Conservation (phyloP, 805 yeast species). For the Schwanniomyces polymorphus region DNA sequence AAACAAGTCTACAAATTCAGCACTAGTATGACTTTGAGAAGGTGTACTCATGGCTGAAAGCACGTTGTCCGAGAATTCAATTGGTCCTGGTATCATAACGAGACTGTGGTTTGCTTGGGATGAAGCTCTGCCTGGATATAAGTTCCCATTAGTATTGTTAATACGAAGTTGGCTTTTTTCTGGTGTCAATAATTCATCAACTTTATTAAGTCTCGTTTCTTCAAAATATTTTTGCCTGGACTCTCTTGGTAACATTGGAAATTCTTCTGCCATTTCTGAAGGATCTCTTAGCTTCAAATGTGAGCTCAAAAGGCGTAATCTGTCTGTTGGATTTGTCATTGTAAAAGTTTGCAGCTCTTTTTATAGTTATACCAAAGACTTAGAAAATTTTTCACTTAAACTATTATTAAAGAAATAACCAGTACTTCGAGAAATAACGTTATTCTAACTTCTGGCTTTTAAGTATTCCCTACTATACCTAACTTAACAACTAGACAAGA, state of each 20-base stretch:
- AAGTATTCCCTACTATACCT: neutral
- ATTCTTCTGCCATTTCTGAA: conserved; percentile 10
- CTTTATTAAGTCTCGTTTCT: neutral
- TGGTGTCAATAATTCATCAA: neutral
- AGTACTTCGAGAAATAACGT: neutral
- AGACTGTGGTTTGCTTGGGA: conserved; percentile 2
- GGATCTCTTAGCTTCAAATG: conserved; percentile 10
- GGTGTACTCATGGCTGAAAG: conserved; percentile 5
- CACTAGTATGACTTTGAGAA: conserved; percentile 6
- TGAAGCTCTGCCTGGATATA: neutral
- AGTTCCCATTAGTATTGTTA: neutral
- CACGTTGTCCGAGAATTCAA: conserved; percentile 6
- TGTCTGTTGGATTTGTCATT: conserved; percentile 9
- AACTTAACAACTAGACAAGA: neutral
- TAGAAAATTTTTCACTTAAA: neutral
- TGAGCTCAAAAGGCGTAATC: conserved; percentile 16
- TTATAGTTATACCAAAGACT: too few species aligned
- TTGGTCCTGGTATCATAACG: conserved; percentile 8
- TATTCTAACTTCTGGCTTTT: neutral
- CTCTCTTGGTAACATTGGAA: conserved; percentile 13
- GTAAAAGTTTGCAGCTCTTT: neutral
- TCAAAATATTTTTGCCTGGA: conserved; percentile 9
- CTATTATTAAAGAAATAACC: neutral
- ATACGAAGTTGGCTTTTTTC: neutral
- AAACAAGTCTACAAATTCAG: conserved; percentile 5